These are phyloP conservation scores for Chaetomium strumarium DNA, from an alignment of 2,329 filamentous ascomycete genomes.

Conservation along the genomic window DNA sequence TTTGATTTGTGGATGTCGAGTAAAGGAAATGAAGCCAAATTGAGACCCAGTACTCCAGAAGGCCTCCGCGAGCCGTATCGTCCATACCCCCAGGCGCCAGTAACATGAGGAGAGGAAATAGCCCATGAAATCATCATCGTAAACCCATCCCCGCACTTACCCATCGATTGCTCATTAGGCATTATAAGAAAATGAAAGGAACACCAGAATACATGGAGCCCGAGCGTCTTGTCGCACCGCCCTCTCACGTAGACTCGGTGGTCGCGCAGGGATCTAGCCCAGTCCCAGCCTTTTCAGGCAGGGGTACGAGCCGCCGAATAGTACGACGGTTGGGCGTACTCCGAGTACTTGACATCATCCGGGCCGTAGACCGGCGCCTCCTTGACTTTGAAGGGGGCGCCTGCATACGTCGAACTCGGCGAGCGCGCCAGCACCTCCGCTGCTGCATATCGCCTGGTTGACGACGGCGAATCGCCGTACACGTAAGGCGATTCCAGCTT, in stretches of 20 bases:
- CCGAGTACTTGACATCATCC: conserved; percentile 17
- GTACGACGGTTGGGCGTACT: conserved; percentile 4
- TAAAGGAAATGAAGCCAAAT: conserved; percentile 18
- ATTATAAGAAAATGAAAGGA: conserved; percentile 13
- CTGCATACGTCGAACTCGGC: conserved; percentile 11
- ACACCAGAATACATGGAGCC: background rate
- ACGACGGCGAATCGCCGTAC: conserved; percentile 19
- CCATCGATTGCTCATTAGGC: conserved; percentile 15
- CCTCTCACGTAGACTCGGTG: too few species aligned
- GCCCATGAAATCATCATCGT: conserved; percentile 8
- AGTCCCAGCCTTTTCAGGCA: background rate
- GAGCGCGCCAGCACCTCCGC: conserved; percentile 8
- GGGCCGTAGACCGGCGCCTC: conserved; percentile 9
- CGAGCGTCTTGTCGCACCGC: background rate
- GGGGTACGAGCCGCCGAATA: background rate
- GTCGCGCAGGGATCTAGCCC: too few species aligned
- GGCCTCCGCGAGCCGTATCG: background rate
- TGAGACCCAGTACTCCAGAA: conserved; percentile 6
- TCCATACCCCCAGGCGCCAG: conserved; percentile 1
- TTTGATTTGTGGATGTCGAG: background rate
- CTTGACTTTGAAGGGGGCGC: conserved; percentile 18
- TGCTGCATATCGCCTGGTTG: conserved; percentile 13
- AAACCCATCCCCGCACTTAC: background rate
- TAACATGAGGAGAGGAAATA: conserved; percentile 2
- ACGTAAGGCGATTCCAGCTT: conserved; percentile 18